Evolutionary conservation across 2,329 filamentous ascomycete genomes (phyloP).

Genomic region (Claviceps purpurea): DNA sequence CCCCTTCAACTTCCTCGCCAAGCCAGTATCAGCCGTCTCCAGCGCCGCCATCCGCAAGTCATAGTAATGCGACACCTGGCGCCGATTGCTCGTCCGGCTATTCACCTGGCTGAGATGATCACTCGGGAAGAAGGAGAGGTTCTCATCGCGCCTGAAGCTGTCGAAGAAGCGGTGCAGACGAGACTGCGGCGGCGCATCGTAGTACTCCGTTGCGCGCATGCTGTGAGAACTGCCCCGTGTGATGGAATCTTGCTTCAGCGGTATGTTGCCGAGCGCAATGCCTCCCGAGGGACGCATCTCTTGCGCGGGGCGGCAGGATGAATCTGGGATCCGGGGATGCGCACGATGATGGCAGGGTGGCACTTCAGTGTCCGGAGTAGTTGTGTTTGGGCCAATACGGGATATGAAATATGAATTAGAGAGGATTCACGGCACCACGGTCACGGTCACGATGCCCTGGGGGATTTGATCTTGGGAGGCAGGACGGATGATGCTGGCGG

Average conservation of each 20-base stretch:
- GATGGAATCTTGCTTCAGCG: conserved; percentile 44
- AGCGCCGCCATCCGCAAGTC: conserved; percentile 47
- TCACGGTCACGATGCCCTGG: too few relatives aligned
- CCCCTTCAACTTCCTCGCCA: conserved; percentile 66
- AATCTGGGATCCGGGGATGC: background rate
- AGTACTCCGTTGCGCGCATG: conserved; percentile 37
- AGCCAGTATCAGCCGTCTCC: conserved; percentile 61
- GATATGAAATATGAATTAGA: too few relatives aligned
- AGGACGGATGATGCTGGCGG: too few relatives aligned
- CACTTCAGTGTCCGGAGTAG: too few relatives aligned
- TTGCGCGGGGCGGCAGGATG: background rate
- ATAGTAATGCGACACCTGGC: conserved; percentile 34
- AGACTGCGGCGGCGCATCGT: conserved; percentile 22
- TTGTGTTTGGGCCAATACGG: too few relatives aligned
- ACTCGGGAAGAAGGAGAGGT: conserved; percentile 32
- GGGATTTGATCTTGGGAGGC: too few relatives aligned
- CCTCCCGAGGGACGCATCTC: conserved; percentile 24
- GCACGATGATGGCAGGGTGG: too few relatives aligned
- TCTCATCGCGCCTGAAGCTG: conserved; percentile 50
- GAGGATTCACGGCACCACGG: too few relatives aligned
- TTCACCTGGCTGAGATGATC: conserved; percentile 26
- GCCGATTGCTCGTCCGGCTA: conserved; percentile 6
- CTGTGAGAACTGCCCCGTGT: conserved; percentile 36
- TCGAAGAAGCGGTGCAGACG: conserved; percentile 36
- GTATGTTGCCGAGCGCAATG: conserved; percentile 44